Base-by-base conservation (phyloP, 805 yeast genomes). In the Yarrowia hollandica region DNA sequence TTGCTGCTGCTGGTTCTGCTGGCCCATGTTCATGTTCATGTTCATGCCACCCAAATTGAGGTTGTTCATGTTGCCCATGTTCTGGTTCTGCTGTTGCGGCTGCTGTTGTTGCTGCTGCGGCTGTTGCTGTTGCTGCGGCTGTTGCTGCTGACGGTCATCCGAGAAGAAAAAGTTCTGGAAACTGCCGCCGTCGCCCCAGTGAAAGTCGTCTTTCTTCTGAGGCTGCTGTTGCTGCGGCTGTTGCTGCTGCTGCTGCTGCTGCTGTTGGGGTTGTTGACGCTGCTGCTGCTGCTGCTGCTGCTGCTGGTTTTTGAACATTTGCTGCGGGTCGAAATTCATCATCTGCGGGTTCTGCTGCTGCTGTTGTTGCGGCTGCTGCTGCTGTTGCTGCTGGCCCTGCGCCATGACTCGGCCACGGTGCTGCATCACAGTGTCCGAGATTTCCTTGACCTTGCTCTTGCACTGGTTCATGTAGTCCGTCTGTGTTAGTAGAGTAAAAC, bases 101-200 rank as follows among this genome's bases (percentile, higher is more conserved):
- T 69, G 23, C 63, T 71, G 23, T 61, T 60, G 35, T 64, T 69
- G 46, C 34, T 65, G 69, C 23, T 65, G 68, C 12, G 61, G 66
- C 19, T 18, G 67, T 21, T 67, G 67, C 58, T 64, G 70, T 30
- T 65, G n/a, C n/a, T n/a, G n/a, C n/a, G 70, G 23, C 63, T 70
- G 26, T 62, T 60, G 33, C 64, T 69, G n/a, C 41, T 65, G 68
- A 34, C 65, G 68, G 18, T 62, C 65, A 23, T 33, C 30, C 12
- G 54, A 22, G n/a, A 54, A 21, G 60, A 57, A 30, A 19, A 42
- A 56, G 37, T 56, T 58, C 26, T 55, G 58, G 19, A 60, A 26
- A 9, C 22, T 48, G 54, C 39, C 35, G 15, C 41, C 56, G 18
- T 58, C 54, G 38, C 57, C 35, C 38, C 39, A 37, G 25, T 46